These are phyloP conservation scores for Rutstroemia sp. DNA, from an alignment of 2,329 filamentous ascomycete species.

Conservation along the genomic window DNA sequence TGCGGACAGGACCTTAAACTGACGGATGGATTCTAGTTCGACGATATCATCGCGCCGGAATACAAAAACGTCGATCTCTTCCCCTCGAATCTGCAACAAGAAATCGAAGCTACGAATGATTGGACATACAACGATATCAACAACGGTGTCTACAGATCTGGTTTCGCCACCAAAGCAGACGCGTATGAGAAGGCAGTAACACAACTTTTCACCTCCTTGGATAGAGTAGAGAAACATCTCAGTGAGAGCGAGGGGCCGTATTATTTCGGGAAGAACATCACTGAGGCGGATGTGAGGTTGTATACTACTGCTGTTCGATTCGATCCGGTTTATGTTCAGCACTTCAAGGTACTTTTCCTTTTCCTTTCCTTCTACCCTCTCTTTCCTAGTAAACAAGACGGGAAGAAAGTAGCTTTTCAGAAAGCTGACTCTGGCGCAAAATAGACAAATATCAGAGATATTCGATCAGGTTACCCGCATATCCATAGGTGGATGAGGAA, in stretches of 20 bases:
- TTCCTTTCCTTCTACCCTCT: conserved; percentile 22
- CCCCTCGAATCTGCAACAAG: conserved; percentile 51
- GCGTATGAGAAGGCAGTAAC: conserved; percentile 72
- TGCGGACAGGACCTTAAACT: not conserved
- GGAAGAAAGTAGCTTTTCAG: not conserved
- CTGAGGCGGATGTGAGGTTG: conserved; percentile 75
- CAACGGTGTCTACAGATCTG: conserved; percentile 67
- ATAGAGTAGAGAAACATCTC: conserved; percentile 68
- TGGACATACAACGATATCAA: conserved; percentile 76
- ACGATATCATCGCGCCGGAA: conserved; percentile 56
- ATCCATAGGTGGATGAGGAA: conserved; percentile 60
- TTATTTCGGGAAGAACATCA: conserved; percentile 68
- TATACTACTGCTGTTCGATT: conserved; percentile 58
- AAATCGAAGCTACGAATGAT: conserved; percentile 68
- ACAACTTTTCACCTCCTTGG: conserved; percentile 67
- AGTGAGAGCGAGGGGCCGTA: conserved; percentile 47
- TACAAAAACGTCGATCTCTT: conserved; percentile 58
- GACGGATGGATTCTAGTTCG: conserved; percentile 50
- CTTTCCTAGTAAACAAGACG: not conserved
- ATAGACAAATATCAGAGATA: conserved; percentile 47
- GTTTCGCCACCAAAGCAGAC: conserved; percentile 76
- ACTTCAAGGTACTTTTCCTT: conserved; percentile 67
- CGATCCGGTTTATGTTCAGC: conserved; percentile 72
- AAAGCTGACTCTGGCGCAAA: not conserved
- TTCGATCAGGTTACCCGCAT: conserved; percentile 44